A percentile compares a stretch with the other conserved stretches of the same genome.
Conservation (phyloP, 1,139 yeast genomes). For the Blastobotrys serpentis region DNA sequence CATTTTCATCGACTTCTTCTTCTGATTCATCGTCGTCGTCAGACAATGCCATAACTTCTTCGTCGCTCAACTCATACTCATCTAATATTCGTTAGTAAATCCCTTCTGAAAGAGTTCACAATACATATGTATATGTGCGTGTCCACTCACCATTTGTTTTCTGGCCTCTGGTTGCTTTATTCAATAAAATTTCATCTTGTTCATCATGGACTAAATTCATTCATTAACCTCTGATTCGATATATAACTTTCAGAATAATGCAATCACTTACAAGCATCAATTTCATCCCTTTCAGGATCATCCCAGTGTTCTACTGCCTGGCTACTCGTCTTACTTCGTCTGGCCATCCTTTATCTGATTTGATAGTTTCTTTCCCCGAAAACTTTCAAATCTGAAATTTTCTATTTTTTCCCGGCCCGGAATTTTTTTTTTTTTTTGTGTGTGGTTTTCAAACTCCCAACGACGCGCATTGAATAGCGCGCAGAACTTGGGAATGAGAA, state of each 20-base stretch:
- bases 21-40: constrained; percentile 31
- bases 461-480: neutral
- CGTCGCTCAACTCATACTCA: constrained; percentile 49
- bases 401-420: constrained; percentile 5
- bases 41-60: constrained; percentile 48
- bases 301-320: constrained; percentile 16
- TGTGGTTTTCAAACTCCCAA: too few species aligned
- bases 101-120: too few species aligned
- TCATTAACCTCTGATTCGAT: neutral
- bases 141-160: constrained; percentile 25
- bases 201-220: constrained; percentile 53
- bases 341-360: constrained; percentile 6
- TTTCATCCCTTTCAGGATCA: constrained; percentile 55
- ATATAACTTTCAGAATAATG: neutral
- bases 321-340: neutral
- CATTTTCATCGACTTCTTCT: constrained; percentile 46
- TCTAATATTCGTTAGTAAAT: constrained; percentile 23
- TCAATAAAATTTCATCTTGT: constrained; percentile 59
- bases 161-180: constrained; percentile 53
- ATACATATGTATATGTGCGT: too few species aligned
- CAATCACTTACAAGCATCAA: constrained; percentile 45
- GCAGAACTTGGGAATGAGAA: too few species aligned
- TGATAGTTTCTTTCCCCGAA: neutral
- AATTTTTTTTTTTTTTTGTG: constrained; percentile 1
- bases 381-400: too few species aligned